Evolutionary conservation across 371 early-diverging fungal species (phyloP), one percentile per base, ranked within the genome.

Genomic region (Aphelidium insulamus): DNA sequence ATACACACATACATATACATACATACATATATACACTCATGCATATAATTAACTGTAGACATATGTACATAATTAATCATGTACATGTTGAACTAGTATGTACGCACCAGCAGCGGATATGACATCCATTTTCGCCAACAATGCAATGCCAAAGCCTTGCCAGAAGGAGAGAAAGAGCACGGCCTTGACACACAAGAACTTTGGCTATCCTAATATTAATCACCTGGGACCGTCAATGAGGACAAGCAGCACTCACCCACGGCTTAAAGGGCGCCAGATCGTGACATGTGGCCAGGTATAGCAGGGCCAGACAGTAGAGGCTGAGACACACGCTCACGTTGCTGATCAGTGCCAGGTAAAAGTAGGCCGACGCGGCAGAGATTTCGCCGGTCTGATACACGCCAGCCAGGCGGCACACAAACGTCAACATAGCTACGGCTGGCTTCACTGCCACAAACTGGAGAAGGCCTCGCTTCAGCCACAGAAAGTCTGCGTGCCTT

Each of bases 141-240:
- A 52, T 6, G 92, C 76, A 23, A 92, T 60, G 12, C 69, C 61
- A 14, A 92, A 54, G n/a, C 86, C 73, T 49, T 92, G 94, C 86
- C 91, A 92, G 48, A 81, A 92, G 0, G 90, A 79, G 45, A 92
- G 78, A 47, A 90, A 90, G 33, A 92, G 72, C 22, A 88, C 74
- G 3, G 82, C 78, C 50, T 92, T 92, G 44, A 92, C 72, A 40
- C 84, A 84, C 10, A 90, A 49, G 38, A 92, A 90, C 48, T 92
- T 92, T 8, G 90, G 85, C 18, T 86, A 43, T 5, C 91, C 87
- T 28, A 30, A 17, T 2, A 25, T 7, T 16, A 18, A 9, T 8
- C 5, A 14, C 17, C 9, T 17, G 23, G 20, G 6, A 15, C 28
- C 11, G 32, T 18, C 14, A 18, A 24, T 33, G 22, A 10, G 15